phyloP scores from a whole-genome alignment of 2,329 filamentous ascomycete genomes.

The Alternaria arbusti region DNA sequence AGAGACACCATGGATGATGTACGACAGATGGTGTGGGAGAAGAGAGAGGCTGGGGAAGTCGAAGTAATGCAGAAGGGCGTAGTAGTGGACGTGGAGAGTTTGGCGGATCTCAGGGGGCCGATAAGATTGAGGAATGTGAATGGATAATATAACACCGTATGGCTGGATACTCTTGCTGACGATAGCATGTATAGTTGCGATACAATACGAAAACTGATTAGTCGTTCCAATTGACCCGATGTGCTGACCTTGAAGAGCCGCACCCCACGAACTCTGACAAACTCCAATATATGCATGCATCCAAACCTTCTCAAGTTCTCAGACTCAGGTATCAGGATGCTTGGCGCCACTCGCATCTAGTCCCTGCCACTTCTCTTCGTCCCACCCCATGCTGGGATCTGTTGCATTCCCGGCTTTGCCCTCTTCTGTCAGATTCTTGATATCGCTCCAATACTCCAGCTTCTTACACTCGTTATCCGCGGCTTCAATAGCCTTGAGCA shows the following conservation, averaged over 20 bases:
- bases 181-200: constrained; percentile 10
- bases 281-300: constrained; percentile 9
- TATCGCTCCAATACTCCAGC: constrained; percentile 87
- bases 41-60: constrained; percentile 51
- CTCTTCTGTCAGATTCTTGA: constrained; percentile 52
- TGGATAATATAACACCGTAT: neutral
- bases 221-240: constrained; percentile 3
- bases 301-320: neutral
- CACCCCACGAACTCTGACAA: neutral
- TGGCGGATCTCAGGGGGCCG: constrained; percentile 54
- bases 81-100: constrained; percentile 40
- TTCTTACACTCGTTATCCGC: constrained; percentile 81
- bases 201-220: constrained; percentile 5
- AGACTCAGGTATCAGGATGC: constrained; percentile 29
- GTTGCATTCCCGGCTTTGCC: constrained; percentile 44
- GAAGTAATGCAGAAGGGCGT: constrained; percentile 59
- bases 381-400: constrained; percentile 44
- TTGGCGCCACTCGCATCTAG: constrained; percentile 46
- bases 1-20: constrained; percentile 56
- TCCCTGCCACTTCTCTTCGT: constrained; percentile 47
- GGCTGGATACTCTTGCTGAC: neutral
- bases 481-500: constrained; percentile 76
- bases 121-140: constrained; percentile 51
- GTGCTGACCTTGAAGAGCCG: constrained; percentile 5
- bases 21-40: constrained; percentile 51